Percentiles rank a stretch among this genome's conserved stretches.
These are phyloP conservation scores for Dacryopinax primogenitus DNA, from an alignment of 768 basidiomycete species.

Conservation along the genomic window DNA sequence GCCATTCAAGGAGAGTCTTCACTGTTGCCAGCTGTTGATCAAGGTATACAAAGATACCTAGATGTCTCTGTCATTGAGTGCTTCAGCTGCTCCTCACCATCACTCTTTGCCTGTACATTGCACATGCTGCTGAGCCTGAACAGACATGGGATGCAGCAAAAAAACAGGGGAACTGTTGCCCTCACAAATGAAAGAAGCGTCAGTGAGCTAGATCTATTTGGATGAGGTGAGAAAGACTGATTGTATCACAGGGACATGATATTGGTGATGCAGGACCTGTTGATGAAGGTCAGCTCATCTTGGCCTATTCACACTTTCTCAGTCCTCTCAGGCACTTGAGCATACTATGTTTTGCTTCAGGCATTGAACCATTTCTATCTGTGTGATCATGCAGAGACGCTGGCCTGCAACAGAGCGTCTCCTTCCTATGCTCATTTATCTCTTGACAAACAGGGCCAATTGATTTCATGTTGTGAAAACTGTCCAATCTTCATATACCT, in stretches of 20 bases:
- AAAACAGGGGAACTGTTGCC: neutral
- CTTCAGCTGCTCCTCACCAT: neutral
- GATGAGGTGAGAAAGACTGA: too few species aligned
- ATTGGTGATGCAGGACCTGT: too few species aligned
- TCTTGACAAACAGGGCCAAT: slow-evolving; percentile 37
- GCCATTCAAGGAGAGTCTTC: neutral
- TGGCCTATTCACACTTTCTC: too few species aligned
- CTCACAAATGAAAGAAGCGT: neutral
- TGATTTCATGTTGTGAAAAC: neutral
- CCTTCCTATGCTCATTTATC: slow-evolving; percentile 52
- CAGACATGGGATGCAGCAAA: neutral
- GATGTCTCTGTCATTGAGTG: neutral
- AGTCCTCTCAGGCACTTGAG: too few species aligned
- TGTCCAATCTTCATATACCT: neutral
- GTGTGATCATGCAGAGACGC: slow-evolving; percentile 32
- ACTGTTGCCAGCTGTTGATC: too few species aligned
- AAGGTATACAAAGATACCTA: neutral
- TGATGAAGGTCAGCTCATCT: too few species aligned
- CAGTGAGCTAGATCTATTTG: neutral
- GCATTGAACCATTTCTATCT: slow-evolving; percentile 45
- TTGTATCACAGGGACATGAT: too few species aligned
- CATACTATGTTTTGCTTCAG: slow-evolving; percentile 60
- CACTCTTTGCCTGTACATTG: neutral
- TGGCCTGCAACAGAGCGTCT: slow-evolving; percentile 28
- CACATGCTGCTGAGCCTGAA: neutral